These are phyloP conservation scores for Sporothrix dimorphospora DNA, from an alignment of 2,329 filamentous ascomycete genomes.

Conservation along the genomic window DNA sequence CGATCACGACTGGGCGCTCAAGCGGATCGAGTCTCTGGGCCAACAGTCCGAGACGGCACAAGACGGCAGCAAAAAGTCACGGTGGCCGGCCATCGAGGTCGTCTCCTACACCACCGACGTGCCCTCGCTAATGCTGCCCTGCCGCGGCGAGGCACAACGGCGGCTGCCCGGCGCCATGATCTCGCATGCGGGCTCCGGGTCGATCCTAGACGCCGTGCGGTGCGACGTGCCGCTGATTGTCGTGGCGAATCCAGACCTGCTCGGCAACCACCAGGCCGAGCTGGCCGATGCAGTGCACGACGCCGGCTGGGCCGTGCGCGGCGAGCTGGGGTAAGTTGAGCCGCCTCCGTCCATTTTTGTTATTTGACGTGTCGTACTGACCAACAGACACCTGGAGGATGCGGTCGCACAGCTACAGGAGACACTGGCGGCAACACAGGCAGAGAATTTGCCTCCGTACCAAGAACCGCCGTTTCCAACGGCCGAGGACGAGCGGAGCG, in stretches of 20 bases:
- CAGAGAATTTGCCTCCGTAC: conserved; percentile 36
- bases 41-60: conserved; percentile 38
- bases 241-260: conserved; percentile 79
- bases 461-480: conserved; percentile 39
- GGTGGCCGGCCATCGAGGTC: conserved; percentile 38
- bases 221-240: conserved; percentile 78
- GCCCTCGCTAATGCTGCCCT: conserved; percentile 59
- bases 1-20: conserved; percentile 60
- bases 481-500: conserved; percentile 37
- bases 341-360: neutral
- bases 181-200: conserved; percentile 89
- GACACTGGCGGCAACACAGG: conserved; percentile 33
- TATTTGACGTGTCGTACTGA: neutral
- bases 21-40: conserved; percentile 37
- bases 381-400: conserved; percentile 34
- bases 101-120: conserved; percentile 72
- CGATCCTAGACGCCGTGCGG: conserved; percentile 80
- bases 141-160: conserved; percentile 43
- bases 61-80: neutral
- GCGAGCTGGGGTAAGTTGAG: conserved; percentile 63
- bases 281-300: conserved; percentile 75
- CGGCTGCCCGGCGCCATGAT: conserved; percentile 73
- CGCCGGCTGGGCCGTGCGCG: conserved; percentile 77
- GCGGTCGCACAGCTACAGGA: conserved; percentile 36
- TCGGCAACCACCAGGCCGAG: conserved; percentile 91